Evolutionary conservation across 2,329 filamentous ascomycete genomes (phyloP).

Genomic region (Cladosporium sphaerospermum): DNA sequence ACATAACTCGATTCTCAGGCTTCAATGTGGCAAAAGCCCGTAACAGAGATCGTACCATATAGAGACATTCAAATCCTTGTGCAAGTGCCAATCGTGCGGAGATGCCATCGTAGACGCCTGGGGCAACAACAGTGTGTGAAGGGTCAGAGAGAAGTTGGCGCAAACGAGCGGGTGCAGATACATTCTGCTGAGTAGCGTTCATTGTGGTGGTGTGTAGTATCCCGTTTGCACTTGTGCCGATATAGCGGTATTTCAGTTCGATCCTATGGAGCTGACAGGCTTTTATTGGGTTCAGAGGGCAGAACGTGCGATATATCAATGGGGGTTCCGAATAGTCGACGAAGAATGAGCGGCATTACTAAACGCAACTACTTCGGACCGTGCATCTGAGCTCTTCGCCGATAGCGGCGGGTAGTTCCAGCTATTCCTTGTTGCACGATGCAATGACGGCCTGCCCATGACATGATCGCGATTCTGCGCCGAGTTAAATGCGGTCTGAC

Average conservation of each 20-base stretch:
- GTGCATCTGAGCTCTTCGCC: conserved; percentile 6
- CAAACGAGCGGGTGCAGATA: conserved; percentile 22
- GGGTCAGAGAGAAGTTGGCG: conserved; percentile 27
- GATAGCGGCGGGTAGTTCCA: conserved; percentile 3
- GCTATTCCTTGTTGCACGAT: conserved; percentile 3
- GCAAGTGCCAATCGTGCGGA: conserved; percentile 57
- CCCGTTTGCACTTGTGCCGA: no score
- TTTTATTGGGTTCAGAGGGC: no score
- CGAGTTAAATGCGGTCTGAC: no score
- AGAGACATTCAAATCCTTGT: conserved; percentile 58
- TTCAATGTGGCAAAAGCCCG: not conserved
- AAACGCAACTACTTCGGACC: not conserved
- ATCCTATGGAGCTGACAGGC: no score
- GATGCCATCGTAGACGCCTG: conserved; percentile 64
- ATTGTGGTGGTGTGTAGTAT: conserved; percentile 13
- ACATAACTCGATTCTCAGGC: not conserved
- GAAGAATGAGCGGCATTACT: not conserved
- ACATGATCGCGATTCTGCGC: no score
- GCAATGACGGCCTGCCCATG: no score
- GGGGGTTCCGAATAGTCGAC: no score
- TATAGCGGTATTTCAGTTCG: no score
- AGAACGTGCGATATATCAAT: no score
- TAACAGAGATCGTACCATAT: conserved; percentile 50
- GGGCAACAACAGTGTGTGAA: conserved; percentile 46
- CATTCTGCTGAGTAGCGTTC: conserved; percentile 16